Evolutionary conservation across 352 stramenopile genomes (phyloP), one percentile per base, ranked within the genome.

Genomic region (Thalassiosira exigua): DNA sequence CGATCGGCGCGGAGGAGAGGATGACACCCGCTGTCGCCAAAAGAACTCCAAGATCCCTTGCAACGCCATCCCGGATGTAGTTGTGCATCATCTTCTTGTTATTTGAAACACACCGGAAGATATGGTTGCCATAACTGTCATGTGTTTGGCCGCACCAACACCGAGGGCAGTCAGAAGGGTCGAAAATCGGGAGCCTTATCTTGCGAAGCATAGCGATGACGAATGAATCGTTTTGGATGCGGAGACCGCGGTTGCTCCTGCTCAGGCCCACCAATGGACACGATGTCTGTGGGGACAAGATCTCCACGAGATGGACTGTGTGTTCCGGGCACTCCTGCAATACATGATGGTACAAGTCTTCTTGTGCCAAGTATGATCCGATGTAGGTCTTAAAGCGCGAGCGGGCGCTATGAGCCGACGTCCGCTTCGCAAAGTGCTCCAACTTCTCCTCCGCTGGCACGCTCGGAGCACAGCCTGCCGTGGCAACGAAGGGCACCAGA

Each of bases 201-300:
- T n/a, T n/a, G n/a, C n/a, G n/a, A n/a, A n/a, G n/a, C n/a, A n/a
- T n/a, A n/a, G n/a, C n/a, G n/a, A n/a, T n/a, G n/a, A n/a, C n/a
- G n/a, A n/a, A n/a, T n/a, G n/a, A n/a, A n/a, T 48, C 39, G 21
- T 60, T 60, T 26, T n/a, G 7, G 17, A 72, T 22, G 5, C 62
- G 7, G 29, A 61, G 58, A n/a, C 24, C 22, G 3, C 44, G 50
- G 2, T 64, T 33, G 19, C 46, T 72, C 1, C 46, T 26, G 24
- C 17, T 32, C 64, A 73, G 60, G 9, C 14, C 64, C n/a, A 73
- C 53, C n/a, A 73, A 14, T 4, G 64, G 64, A 12, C 62, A 73
- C 12, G 64, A 73, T 1, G 33, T 42, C n/a, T 33, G 64, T 53
- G 64, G 21, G 7, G 22, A 32, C 14, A 73, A 51, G 27, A 73